These are phyloP conservation scores for Anethum foeniculum DNA, from an alignment of 140 eudicot genomes.

Conservation along the genomic window DNA sequence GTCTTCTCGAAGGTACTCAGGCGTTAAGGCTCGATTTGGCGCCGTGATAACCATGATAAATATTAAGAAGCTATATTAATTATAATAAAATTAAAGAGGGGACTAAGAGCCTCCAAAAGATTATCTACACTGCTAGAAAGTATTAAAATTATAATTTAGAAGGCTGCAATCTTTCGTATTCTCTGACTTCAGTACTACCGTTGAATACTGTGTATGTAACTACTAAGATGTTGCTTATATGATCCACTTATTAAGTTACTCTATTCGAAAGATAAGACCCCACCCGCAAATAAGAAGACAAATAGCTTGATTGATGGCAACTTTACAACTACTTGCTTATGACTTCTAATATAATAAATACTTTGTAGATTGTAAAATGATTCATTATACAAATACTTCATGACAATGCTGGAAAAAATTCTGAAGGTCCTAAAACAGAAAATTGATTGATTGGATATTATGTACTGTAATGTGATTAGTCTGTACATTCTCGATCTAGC, in stretches of 20 bases:
- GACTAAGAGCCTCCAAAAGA: neutral
- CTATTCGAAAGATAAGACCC: neutral
- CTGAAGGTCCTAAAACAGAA: neutral
- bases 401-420: neutral
- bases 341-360: neutral
- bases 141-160: neutral
- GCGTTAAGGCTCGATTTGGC: too few species aligned
- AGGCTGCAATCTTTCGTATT: neutral
- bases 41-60: too few species aligned
- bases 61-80: neutral
- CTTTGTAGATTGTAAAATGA: too few species aligned
- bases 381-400: neutral
- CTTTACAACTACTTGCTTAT: neutral
- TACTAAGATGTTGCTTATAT: neutral
- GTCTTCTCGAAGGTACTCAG: too few species aligned
- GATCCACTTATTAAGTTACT: neutral
- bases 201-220: neutral
- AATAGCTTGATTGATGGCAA: neutral
- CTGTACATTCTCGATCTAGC: neutral
- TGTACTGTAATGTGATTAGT: neutral
- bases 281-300: too few species aligned
- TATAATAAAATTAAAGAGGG: neutral
- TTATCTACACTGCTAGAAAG: neutral
- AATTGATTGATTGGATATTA: neutral
- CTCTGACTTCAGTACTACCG: neutral